These are phyloP conservation scores for Avena sativa DNA, from an alignment of 176 grass and related monocot genomes.

Conservation along the genomic window DNA sequence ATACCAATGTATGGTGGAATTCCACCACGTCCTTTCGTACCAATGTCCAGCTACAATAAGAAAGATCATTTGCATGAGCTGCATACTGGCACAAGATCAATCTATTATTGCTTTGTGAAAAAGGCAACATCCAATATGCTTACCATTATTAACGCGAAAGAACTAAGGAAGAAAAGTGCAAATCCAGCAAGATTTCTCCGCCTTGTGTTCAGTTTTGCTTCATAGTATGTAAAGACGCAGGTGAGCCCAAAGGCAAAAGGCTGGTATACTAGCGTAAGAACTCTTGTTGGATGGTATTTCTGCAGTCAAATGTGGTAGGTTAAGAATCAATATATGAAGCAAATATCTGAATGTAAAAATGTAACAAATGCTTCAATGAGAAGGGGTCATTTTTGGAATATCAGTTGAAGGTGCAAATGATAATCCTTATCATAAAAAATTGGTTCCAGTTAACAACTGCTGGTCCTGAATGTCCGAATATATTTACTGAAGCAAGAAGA, in stretches of 20 bases:
- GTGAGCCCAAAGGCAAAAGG: slow-evolving; percentile 78
- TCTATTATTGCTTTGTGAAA: background rate
- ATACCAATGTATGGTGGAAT: slow-evolving; percentile 80
- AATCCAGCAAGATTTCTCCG: slow-evolving; percentile 66
- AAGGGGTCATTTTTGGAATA: background rate
- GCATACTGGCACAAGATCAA: background rate
- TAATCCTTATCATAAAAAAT: background rate
- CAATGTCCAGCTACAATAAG: slow-evolving; percentile 81
- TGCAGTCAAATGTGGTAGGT: slow-evolving; percentile 31
- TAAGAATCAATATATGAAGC: background rate
- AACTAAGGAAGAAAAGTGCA: slow-evolving; percentile 70
- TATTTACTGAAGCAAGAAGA: background rate
- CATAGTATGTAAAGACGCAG: slow-evolving; percentile 60
- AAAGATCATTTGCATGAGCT: slow-evolving; percentile 25
- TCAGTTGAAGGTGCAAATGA: background rate
- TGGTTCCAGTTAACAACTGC: background rate
- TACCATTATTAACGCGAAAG: slow-evolving; percentile 70
- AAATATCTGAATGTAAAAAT: slow-evolving; percentile 14
- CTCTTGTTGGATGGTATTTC: slow-evolving; percentile 67
- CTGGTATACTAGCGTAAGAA: slow-evolving; percentile 69
- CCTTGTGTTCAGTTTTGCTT: slow-evolving; percentile 84
- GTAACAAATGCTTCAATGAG: slow-evolving; percentile 3
- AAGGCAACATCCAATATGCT: slow-evolving; percentile 38
- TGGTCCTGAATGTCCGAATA: background rate
- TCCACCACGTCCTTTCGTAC: slow-evolving; percentile 81